phyloP scores from a whole-genome alignment of 2,329 filamentous ascomycete genomes.

The Verticillium isaacii region DNA sequence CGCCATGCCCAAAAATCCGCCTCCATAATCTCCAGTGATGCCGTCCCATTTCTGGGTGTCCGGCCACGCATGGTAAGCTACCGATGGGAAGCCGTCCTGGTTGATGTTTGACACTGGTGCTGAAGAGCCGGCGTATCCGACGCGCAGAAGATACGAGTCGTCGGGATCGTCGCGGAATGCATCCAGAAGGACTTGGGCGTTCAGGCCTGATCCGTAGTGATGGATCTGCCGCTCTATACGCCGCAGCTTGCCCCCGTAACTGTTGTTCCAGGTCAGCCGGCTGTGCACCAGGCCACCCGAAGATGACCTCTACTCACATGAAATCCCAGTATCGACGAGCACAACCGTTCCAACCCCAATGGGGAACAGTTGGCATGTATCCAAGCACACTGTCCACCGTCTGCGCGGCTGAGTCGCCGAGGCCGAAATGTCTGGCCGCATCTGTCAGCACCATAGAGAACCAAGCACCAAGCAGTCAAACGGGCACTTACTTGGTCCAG shows the following conservation, averaged over 20 bases:
- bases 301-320: constrained; percentile 26
- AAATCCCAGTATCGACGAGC: constrained; percentile 58
- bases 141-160: constrained; percentile 45
- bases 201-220: constrained; percentile 57
- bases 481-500: constrained; percentile 40
- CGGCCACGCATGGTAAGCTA: constrained; percentile 53
- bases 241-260: constrained; percentile 35
- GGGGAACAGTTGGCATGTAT: constrained; percentile 52
- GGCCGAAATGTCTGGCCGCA: constrained; percentile 39
- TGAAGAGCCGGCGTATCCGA: constrained; percentile 48
- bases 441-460: background rate
- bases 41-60: constrained; percentile 52
- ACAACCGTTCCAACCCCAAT: constrained; percentile 61
- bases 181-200: constrained; percentile 48
- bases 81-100: constrained; percentile 46
- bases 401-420: constrained; percentile 38
- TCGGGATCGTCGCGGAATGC: constrained; percentile 41
- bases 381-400: constrained; percentile 49
- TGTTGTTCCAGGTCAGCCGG: constrained; percentile 6
- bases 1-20: constrained; percentile 45
- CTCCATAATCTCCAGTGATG: constrained; percentile 54
- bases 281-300: no score
- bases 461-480: background rate
- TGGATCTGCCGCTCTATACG: constrained; percentile 48
- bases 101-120: constrained; percentile 53